phyloP scores from a whole-genome alignment of 306 rosid genomes.

The Corylus americana region DNA sequence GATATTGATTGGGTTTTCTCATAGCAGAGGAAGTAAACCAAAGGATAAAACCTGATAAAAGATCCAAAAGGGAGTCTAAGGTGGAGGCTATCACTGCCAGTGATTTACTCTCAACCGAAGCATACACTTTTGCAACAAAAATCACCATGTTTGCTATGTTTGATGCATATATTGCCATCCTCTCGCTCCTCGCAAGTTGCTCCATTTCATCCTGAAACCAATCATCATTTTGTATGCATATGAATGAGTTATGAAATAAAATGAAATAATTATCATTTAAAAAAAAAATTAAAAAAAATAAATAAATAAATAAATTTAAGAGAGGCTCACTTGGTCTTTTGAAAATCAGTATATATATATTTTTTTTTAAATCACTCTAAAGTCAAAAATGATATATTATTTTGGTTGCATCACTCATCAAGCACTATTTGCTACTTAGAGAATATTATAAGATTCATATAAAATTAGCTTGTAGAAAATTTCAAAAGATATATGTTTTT shows the following conservation, averaged over 20 bases:
- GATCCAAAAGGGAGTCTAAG: constrained; percentile 88
- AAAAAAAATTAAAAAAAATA: too few relatives aligned
- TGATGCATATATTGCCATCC: constrained; percentile 66
- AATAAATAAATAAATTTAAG: too few relatives aligned
- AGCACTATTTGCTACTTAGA: too few relatives aligned
- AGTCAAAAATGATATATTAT: too few relatives aligned
- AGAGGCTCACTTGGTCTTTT: too few relatives aligned
- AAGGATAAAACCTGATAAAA: constrained; percentile 84
- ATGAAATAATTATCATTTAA: background rate
- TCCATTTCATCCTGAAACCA: constrained; percentile 53
- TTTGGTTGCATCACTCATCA: too few relatives aligned
- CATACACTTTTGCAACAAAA: constrained; percentile 78
- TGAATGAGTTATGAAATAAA: background rate
- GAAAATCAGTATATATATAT: too few relatives aligned
- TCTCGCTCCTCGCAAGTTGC: constrained; percentile 54
- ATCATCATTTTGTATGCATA: background rate
- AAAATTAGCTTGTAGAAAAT: too few relatives aligned
- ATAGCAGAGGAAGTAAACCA: constrained; percentile 85
- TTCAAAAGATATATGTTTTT: too few relatives aligned
- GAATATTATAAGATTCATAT: too few relatives aligned
- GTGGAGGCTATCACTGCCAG: constrained; percentile 98
- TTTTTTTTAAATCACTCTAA: too few relatives aligned
- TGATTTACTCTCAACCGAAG: constrained; percentile 77
- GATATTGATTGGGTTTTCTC: constrained; percentile 72
- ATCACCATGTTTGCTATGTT: constrained; percentile 72